Evolutionary conservation across 2,329 filamentous ascomycete genomes (phyloP), one percentile per base, ranked within the genome.

Genomic region (Penicillium corylophilum): DNA sequence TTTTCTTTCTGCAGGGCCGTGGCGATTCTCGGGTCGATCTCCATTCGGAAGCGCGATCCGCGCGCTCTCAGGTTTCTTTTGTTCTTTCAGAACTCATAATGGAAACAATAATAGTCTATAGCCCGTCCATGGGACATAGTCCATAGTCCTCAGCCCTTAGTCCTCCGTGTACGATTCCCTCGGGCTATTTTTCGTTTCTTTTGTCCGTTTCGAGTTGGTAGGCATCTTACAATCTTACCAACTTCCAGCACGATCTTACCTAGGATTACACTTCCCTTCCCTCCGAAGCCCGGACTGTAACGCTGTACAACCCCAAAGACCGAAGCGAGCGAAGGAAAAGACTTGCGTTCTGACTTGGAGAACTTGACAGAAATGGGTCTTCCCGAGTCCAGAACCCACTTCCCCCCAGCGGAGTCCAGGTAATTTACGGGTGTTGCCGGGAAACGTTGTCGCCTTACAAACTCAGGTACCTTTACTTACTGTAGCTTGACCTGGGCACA

Each of bases 371-470:
- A 36, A 51, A 59, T 57, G 53, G 55, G 57, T 51, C 54, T 57
- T 57, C 53, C 59, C 59, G 55, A 60, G 51, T 53, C 48, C 48
- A 56, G 52, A 48, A 46, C 36, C 48, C 42, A 36, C 47, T 42
- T 49, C 48, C 36, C 35, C 40, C 40, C 26, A 20, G 43, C 39
- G 43, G 28, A 22, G 26, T 36, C 15, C 26, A 41, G 39, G 36
- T 38, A 42, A 49, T 38, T n/a, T 18, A 56, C 57, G 59, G 59
- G 57, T 61, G 57, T 44, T 46, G 48, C 56, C 59, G 59, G 58
- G 46, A 40, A 20, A 40, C 29, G n/a, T 31, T 39, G n/a, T 24
- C 29, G 13, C 29, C 13, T 33, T n/a, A 33, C 29, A n/a, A n/a
- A n/a, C n/a, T n/a, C n/a, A n/a, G n/a, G n/a, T n/a, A n/a, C n/a